Evolutionary conservation across 192 early-diverging fungal species (phyloP).

Genomic region (Mortierella alpina): DNA sequence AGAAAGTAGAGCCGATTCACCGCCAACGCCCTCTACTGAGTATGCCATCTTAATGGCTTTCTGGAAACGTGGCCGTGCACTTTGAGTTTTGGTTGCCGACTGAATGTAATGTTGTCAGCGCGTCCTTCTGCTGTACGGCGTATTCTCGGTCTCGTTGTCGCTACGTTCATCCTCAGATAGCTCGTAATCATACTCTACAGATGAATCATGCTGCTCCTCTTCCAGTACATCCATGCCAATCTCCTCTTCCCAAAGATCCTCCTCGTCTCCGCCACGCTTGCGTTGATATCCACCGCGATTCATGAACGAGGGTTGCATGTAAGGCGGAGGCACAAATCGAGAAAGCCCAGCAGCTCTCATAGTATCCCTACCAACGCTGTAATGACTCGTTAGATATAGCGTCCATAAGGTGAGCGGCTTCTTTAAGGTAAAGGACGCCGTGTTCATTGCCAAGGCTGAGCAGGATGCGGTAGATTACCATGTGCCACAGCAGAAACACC

Average conservation of each 20-base stretch:
- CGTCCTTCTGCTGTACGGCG: constrained; percentile 16
- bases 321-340: constrained; percentile 39
- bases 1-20: too few species aligned
- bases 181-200: constrained; percentile 53
- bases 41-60: too few species aligned
- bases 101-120: not conserved
- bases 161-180: constrained; percentile 42
- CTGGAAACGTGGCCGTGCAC: too few species aligned
- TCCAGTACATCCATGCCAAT: constrained; percentile 51
- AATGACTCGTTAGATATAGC: too few species aligned
- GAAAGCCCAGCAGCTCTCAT: constrained; percentile 49
- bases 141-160: constrained; percentile 23
- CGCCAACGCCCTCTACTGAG: too few species aligned
- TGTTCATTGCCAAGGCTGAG: too few species aligned
- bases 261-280: constrained; percentile 35
- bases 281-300: constrained; percentile 28
- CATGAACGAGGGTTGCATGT: constrained; percentile 52
- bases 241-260: constrained; percentile 38
- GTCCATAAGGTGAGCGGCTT: too few species aligned
- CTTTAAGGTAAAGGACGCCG: too few species aligned
- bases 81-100: not conserved
- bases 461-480: constrained; percentile 5
- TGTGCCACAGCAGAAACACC: constrained; percentile 54
- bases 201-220: constrained; percentile 48
- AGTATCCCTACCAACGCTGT: constrained; percentile 44